phyloP scores from a whole-genome alignment of 768 basidiomycete species.

The Obba rivulosa region DNA sequence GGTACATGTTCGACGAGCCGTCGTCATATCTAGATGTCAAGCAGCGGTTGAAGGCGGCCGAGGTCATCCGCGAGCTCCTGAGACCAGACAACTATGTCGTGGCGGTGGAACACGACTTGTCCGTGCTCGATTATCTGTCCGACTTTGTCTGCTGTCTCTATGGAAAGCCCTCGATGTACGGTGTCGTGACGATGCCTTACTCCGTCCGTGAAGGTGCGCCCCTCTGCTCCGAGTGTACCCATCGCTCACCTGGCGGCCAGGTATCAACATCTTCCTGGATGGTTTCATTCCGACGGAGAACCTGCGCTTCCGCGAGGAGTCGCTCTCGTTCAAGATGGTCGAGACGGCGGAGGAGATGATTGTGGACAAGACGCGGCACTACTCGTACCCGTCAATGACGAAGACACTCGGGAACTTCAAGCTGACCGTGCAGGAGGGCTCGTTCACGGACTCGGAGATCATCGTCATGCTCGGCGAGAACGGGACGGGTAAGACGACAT shows the following conservation, averaged over 20 bases:
- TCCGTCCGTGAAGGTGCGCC: conserved; percentile 90
- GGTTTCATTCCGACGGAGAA: conserved; percentile 99
- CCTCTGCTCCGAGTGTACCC: neutral
- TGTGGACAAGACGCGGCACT: conserved; percentile 82
- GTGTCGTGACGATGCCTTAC: conserved; percentile 98
- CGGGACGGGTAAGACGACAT: conserved; percentile 98
- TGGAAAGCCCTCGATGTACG: conserved; percentile 95
- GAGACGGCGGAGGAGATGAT: conserved; percentile 92
- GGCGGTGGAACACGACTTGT: conserved; percentile 97
- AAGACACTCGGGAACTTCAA: conserved; percentile 97
- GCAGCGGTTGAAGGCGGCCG: conserved; percentile 91
- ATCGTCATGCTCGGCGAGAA: conserved; percentile 99
- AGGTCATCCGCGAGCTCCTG: conserved; percentile 87
- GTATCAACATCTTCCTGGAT: conserved; percentile 99
- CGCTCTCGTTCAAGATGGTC: conserved; percentile 94
- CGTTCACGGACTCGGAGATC: conserved; percentile 98
- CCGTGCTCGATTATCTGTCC: conserved; percentile 95
- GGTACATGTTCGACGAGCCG: conserved; percentile 99
- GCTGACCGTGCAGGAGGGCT: conserved; percentile 83
- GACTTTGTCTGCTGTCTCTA: conserved; percentile 98
- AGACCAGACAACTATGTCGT: conserved; percentile 86
- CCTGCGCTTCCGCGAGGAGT: conserved; percentile 94
- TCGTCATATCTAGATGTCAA: conserved; percentile 97
- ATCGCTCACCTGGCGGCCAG: conserved; percentile 32
- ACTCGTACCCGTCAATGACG: conserved; percentile 92